These are phyloP conservation scores for Alternaria viburni DNA, from an alignment of 2,329 filamentous ascomycete genomes.

Conservation along the genomic window DNA sequence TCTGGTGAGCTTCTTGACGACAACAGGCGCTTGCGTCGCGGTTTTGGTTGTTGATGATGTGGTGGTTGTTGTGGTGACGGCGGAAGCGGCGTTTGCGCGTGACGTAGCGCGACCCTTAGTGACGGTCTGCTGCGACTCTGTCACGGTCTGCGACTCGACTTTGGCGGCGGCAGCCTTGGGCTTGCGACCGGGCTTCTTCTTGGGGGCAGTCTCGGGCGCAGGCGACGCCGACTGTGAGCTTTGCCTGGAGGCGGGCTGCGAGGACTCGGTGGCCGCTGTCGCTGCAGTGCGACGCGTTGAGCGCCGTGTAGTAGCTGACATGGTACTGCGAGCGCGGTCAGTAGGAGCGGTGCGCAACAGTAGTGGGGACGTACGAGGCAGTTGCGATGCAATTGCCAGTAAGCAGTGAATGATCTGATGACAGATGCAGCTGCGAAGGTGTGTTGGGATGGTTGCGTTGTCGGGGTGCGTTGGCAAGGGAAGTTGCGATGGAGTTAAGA, in stretches of 20 bases:
- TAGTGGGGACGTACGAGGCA: conserved; percentile 16
- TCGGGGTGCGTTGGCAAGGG: conserved; percentile 4
- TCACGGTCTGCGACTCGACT: conserved; percentile 14
- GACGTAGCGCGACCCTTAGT: conserved; percentile 13
- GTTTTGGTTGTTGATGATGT: conserved; percentile 3
- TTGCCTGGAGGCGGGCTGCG: conserved; percentile 9
- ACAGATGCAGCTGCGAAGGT: conserved; percentile 7
- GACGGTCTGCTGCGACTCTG: conserved; percentile 12
- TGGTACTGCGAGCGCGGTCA: conserved; percentile 21
- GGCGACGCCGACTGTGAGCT: conserved; percentile 6
- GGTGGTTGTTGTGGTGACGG: conserved; percentile 11
- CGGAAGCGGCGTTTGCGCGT: conserved; percentile 15
- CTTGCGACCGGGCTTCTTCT: conserved; percentile 16
- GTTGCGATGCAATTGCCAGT: conserved; percentile 7
- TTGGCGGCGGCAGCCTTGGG: conserved; percentile 16
- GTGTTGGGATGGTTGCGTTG: conserved; percentile 1
- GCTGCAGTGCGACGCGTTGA: conserved; percentile 24
- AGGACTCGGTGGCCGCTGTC: conserved; percentile 17
- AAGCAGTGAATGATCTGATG: conserved; percentile 1
- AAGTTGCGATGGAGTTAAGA: conserved; percentile 24
- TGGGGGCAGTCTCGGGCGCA: conserved; percentile 7
- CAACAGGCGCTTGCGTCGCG: not conserved
- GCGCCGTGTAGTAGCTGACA: conserved; percentile 21
- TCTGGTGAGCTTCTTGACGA: conserved; percentile 20
- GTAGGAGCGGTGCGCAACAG: conserved; percentile 19